Base-by-base conservation (phyloP, 441 rosid species). In the Erysimum pusillum region DNA sequence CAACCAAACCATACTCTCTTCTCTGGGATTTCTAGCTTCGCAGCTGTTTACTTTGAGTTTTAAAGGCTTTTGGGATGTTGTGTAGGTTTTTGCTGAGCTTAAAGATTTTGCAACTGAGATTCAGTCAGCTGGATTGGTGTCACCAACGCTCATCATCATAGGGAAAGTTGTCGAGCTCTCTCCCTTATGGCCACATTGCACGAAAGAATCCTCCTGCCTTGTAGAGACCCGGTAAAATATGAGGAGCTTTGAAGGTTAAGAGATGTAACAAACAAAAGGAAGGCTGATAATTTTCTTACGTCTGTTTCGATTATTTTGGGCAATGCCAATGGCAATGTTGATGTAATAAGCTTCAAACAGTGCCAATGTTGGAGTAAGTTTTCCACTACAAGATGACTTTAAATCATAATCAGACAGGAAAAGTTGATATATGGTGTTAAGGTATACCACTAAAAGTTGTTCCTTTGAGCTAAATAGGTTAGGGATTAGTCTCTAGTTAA, bases 111-210 rank as follows among this genome's bases (percentile, higher is more conserved):
- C 92, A 9, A 80, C 76, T 46, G 82, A 87, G 84, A 90, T 93
- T 39, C 67, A 86, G 38, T 51, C 53, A 2, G 89, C 89, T 28
- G 89, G 78, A 67, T 82, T 95, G 69, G 82, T 89, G 11, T 95
- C 99, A 1, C 99, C 99, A 5, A 91, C 98, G 25, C 81, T 95
- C 68, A 90, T 95, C 51, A 71, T 93, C 59, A 93, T 95, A 4
- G 98, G 98, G 80, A 95, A 86, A 77, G 99, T 93, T 4, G 98
- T 95, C 5, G 87, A 90, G 28, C 95, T 93, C 35, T 95, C 99
- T 9, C 98, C 98, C 13, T 85, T 86, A 51, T 93, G 97, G 93
- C 87, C 87, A 3, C 67, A 76, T 73, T 78, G 89, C 79, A 73
- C 72, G 0, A 81, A 77, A 71, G 87, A 88, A 72, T 86, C 83